A percentile compares a stretch with the other conserved stretches of the same genome.
Evolutionary conservation across 805 yeast species (phyloP).

Genomic region (Saturnispora hagleri): DNA sequence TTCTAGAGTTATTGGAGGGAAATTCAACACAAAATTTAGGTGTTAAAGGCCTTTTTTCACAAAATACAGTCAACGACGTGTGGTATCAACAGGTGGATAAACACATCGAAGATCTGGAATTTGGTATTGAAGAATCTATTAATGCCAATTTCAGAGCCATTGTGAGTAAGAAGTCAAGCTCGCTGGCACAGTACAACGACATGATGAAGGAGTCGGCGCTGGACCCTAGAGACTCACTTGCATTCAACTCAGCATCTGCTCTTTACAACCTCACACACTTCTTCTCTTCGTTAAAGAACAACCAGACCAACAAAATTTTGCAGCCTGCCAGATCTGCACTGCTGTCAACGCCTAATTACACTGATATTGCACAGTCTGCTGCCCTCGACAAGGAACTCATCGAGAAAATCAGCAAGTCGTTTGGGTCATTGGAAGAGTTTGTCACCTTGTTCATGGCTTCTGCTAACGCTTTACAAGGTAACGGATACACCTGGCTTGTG

Average conservation of each 20-base stretch:
- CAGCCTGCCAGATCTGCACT: constrained; percentile 27
- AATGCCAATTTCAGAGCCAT: not conserved
- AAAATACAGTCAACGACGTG: constrained; percentile 38
- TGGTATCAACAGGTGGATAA: constrained; percentile 39
- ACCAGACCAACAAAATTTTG: constrained; percentile 13
- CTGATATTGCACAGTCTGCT: constrained; percentile 23
- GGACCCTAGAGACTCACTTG: constrained; percentile 28
- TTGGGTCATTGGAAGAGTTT: constrained; percentile 73
- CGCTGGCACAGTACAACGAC: constrained; percentile 24
- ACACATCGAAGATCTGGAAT: constrained; percentile 34
- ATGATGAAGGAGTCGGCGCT: constrained; percentile 35
- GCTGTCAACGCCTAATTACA: constrained; percentile 25
- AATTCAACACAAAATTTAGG: constrained; percentile 21
- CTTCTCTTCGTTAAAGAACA: constrained; percentile 34
- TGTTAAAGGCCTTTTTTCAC: constrained; percentile 41
- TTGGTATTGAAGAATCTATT: constrained; percentile 23
- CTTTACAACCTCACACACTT: constrained; percentile 42
- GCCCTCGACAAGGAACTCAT: constrained; percentile 25
- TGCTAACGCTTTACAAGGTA: constrained; percentile 69
- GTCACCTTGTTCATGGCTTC: constrained; percentile 60
- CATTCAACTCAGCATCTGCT: constrained; percentile 32
- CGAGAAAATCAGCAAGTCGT: constrained; percentile 46
- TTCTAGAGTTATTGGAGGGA: not conserved
- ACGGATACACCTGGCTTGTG: constrained; percentile 86
- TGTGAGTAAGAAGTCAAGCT: not conserved